Evolutionary conservation across 257 asterid species (phyloP).

Genomic region (Nicotiana obtusifolia): DNA sequence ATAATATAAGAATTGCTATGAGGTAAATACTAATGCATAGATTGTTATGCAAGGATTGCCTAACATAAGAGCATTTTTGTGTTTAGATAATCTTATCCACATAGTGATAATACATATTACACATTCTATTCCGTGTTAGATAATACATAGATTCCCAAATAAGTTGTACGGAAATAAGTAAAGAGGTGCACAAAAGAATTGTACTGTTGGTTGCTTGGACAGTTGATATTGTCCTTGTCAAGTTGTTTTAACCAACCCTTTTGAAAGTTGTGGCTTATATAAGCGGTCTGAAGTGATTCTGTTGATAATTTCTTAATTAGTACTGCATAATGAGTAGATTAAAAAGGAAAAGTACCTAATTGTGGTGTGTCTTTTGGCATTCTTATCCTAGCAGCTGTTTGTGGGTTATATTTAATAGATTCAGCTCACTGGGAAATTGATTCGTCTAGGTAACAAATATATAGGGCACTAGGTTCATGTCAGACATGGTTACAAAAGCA

Average conservation of each 20-base stretch:
- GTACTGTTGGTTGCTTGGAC: background rate
- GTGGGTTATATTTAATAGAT: background rate
- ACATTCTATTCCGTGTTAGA: too few relatives aligned
- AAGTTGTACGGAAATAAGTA: background rate
- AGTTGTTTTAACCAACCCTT: constrained; percentile 1
- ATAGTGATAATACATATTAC: too few relatives aligned
- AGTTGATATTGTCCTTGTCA: background rate
- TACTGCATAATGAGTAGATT: background rate
- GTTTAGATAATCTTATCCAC: too few relatives aligned
- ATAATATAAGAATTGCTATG: too few relatives aligned
- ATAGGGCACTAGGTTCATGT: background rate
- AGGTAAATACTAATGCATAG: too few relatives aligned
- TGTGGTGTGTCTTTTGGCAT: background rate
- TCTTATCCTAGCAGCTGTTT: background rate
- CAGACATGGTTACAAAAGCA: background rate
- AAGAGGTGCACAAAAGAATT: background rate
- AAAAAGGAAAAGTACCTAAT: background rate
- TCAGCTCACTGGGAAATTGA: background rate
- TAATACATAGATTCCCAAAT: too few relatives aligned
- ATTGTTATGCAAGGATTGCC: too few relatives aligned
- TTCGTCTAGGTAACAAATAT: background rate
- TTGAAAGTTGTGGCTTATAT: background rate
- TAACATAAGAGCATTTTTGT: too few relatives aligned
- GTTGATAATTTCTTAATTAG: background rate
- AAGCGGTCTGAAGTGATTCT: background rate